A percentile compares a stretch with the other conserved stretches of the same genome.
phyloP scores from a whole-genome alignment of 805 yeast genomes.

The Suhomyces sp. region DNA sequence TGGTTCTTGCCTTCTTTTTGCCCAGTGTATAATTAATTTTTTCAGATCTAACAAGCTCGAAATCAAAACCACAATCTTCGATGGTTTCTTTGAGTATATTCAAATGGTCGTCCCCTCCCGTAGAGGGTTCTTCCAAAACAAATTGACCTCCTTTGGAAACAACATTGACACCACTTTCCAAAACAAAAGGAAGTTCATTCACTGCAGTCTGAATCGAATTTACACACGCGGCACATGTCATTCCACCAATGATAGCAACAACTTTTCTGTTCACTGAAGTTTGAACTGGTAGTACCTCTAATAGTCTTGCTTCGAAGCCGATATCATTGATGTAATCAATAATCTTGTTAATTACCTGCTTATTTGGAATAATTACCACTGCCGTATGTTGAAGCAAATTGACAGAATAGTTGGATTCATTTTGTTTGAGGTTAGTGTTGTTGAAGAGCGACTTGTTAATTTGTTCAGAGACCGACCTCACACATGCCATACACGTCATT shows the following conservation, averaged over 20 bases:
- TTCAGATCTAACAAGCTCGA: constrained; percentile 44
- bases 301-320: constrained; percentile 48
- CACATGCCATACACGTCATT: constrained; percentile 44
- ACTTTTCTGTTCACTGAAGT: constrained; percentile 49
- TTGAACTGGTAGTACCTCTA: constrained; percentile 60
- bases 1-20: constrained; percentile 51
- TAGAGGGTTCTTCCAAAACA: constrained; percentile 44
- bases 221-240: constrained; percentile 73
- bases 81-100: constrained; percentile 47
- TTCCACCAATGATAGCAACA: constrained; percentile 66
- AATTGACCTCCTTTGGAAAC: constrained; percentile 66
- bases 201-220: constrained; percentile 52
- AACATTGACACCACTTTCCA: constrained; percentile 52
- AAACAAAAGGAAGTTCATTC: constrained; percentile 49
- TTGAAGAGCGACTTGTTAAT: constrained; percentile 6
- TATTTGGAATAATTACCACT: constrained; percentile 51
- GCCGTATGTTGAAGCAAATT: constrained; percentile 55
- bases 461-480: constrained; percentile 24
- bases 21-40: constrained; percentile 49
- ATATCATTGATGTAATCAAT: constrained; percentile 26
- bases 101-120: constrained; percentile 23
- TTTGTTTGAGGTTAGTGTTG: constrained; percentile 1
- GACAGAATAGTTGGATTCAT: constrained; percentile 43
- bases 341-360: constrained; percentile 41
- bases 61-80: constrained; percentile 70